A percentile compares a stretch with the other conserved stretches of the same genome.
Evolutionary conservation across 495 filamentous ascomycete species (phyloP).

Genomic region (Extremus antarcticus): DNA sequence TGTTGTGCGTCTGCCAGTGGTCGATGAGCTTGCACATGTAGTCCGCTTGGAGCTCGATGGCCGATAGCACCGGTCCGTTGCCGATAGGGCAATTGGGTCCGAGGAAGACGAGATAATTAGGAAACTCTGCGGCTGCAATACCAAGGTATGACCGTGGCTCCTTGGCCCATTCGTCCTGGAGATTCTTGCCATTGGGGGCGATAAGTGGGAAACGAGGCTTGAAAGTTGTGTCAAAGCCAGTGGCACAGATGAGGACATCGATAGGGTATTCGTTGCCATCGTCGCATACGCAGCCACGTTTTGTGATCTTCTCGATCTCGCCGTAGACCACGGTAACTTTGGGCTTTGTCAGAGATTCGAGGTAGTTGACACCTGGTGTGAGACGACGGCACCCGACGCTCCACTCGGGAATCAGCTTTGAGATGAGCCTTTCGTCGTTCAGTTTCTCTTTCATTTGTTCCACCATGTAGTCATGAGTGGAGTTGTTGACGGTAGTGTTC

Average conservation of each 20-base stretch:
- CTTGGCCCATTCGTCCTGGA: constrained; percentile 26
- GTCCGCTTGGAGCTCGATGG: constrained; percentile 14
- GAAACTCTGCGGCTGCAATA: constrained; percentile 22
- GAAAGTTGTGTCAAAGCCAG: constrained; percentile 16
- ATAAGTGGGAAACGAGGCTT: constrained; percentile 26
- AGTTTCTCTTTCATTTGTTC: constrained; percentile 12
- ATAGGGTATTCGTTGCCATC: constrained; percentile 10
- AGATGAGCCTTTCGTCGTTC: constrained; percentile 18
- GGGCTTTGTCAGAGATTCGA: constrained; percentile 29
- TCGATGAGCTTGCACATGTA: constrained; percentile 15
- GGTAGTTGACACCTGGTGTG: constrained; percentile 24
- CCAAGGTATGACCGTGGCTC: constrained; percentile 24
- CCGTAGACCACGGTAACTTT: constrained; percentile 28
- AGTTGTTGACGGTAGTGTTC: constrained; percentile 6
- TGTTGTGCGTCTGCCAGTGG: constrained; percentile 28
- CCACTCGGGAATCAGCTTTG: constrained; percentile 26
- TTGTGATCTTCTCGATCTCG: constrained; percentile 26
- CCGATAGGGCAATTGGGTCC: constrained; percentile 18
- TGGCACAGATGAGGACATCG: constrained; percentile 16
- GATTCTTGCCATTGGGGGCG: constrained; percentile 20
- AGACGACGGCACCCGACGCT: constrained; percentile 20
- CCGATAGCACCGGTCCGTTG: constrained; percentile 14
- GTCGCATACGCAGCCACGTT: constrained; percentile 20
- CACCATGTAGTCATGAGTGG: constrained; percentile 9
- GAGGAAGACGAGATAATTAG: constrained; percentile 20